Evolutionary conservation across 2,329 filamentous ascomycete species (phyloP).

Genomic region (Stemphylium vesicarium): DNA sequence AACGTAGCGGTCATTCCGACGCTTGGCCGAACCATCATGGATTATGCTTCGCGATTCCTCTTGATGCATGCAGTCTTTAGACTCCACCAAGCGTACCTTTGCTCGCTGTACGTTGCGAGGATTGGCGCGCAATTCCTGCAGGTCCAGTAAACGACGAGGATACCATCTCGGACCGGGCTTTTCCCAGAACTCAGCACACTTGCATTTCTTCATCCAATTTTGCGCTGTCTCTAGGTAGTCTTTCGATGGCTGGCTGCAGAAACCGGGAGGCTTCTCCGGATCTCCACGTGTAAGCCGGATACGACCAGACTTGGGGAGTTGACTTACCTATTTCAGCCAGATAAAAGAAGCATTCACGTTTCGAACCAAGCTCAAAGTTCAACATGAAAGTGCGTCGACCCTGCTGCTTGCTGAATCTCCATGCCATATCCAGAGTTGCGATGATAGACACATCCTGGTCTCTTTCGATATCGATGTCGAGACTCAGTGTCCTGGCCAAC

Average conservation of each 20-base stretch:
- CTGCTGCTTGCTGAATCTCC: not conserved
- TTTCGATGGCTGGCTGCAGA: not conserved
- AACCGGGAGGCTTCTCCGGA: not conserved
- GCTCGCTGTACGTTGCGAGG: not conserved
- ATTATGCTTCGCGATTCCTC: no score
- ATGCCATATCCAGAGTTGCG: not conserved
- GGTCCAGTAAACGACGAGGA: constrained; percentile 12
- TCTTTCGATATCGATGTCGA: not conserved
- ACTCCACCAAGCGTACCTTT: constrained; percentile 6
- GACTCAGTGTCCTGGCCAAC: constrained; percentile 3
- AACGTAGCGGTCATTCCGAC: constrained; percentile 4
- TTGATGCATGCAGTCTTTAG: not conserved
- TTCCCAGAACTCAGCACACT: constrained; percentile 12
- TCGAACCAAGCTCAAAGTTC: not conserved
- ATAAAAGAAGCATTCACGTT: not conserved
- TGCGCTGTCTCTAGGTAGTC: constrained; percentile 11
- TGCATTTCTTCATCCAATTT: constrained; percentile 19
- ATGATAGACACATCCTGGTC: not conserved
- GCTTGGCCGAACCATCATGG: not conserved
- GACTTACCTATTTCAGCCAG: not conserved
- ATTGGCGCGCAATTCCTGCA: not conserved
- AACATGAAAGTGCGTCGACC: not conserved
- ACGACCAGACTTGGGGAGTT: not conserved
- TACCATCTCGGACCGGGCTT: constrained; percentile 4
- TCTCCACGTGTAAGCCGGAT: not conserved